Percentiles rank a stretch among this genome's conserved stretches.
Conservation (phyloP, 192 early-diverging fungal genomes). For the Chytriomyces hyalinus region DNA sequence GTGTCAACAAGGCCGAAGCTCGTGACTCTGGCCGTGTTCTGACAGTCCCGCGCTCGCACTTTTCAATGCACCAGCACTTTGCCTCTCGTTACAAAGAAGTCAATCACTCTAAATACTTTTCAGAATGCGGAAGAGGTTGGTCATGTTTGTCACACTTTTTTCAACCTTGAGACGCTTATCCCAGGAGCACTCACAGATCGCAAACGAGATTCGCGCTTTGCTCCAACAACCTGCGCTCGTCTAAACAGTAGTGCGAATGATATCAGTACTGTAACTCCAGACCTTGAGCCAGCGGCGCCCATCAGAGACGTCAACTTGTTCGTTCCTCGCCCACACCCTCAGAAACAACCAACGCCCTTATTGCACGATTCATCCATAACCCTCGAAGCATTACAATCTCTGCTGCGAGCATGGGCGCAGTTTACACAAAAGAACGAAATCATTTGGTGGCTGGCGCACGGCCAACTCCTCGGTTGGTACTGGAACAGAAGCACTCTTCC, state of each 20-base stretch:
- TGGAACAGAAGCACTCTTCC: constrained; percentile 45
- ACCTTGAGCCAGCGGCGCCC: too few species aligned
- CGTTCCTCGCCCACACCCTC: too few species aligned
- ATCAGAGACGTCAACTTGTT: too few species aligned
- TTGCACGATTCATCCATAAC: neutral
- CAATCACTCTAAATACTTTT: neutral
- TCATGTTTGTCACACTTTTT: neutral
- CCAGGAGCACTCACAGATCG: neutral
- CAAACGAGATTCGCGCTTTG: neutral
- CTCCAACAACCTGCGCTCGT: neutral
- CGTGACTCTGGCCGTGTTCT: neutral
- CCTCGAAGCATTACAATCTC: neutral
- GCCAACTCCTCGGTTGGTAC: constrained; percentile 51
- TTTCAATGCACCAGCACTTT: neutral
- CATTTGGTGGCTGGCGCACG: constrained; percentile 47
- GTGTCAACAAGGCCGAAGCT: too few species aligned
- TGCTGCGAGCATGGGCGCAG: constrained; percentile 17
- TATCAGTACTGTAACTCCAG: too few species aligned
- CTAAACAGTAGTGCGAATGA: neutral
- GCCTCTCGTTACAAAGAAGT: neutral
- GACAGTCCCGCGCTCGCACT: constrained; percentile 1
- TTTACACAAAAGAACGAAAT: constrained; percentile 40
- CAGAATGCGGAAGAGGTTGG: neutral
- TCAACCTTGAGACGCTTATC: neutral
- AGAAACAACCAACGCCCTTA: neutral